These are phyloP conservation scores for Cytidiella melzeri DNA, from an alignment of 768 basidiomycete genomes.

Conservation along the genomic window DNA sequence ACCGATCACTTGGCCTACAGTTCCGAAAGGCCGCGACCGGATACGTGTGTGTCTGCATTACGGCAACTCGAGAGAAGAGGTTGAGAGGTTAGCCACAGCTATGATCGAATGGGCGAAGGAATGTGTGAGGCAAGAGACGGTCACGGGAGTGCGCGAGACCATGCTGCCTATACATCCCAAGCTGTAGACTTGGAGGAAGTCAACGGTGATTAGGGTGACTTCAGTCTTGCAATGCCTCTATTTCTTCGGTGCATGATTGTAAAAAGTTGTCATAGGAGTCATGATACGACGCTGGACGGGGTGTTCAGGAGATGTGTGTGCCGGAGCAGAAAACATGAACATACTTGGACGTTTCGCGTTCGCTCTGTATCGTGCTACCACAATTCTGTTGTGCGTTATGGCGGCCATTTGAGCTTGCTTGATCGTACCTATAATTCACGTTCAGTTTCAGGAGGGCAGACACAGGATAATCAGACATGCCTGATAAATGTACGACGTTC, in stretches of 20 bases:
- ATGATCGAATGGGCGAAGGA: slow-evolving; percentile 22
- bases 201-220: not conserved
- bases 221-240: slow-evolving; percentile 63
- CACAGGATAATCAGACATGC: too few relatives aligned
- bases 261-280: slow-evolving; percentile 59
- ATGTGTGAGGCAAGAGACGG: slow-evolving; percentile 10
- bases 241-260: slow-evolving; percentile 50
- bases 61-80: slow-evolving; percentile 57
- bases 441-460: not conserved
- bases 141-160: not conserved
- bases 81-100: slow-evolving; percentile 41
- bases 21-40: slow-evolving; percentile 79
- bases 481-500: slow-evolving; percentile 75
- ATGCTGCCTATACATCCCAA: slow-evolving; percentile 12
- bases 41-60: slow-evolving; percentile 88
- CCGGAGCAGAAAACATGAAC: slow-evolving; percentile 14
- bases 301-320: too few relatives aligned
- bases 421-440: slow-evolving; percentile 61
- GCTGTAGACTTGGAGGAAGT: slow-evolving; percentile 6
- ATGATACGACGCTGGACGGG: slow-evolving; percentile 44
- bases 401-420: slow-evolving; percentile 79
- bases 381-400: slow-evolving; percentile 63
- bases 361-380: slow-evolving; percentile 62
- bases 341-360: slow-evolving; percentile 46
- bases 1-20: slow-evolving; percentile 83